Evolutionary conservation across 805 yeast genomes (phyloP).

Genomic region (Pichia heedii): DNA sequence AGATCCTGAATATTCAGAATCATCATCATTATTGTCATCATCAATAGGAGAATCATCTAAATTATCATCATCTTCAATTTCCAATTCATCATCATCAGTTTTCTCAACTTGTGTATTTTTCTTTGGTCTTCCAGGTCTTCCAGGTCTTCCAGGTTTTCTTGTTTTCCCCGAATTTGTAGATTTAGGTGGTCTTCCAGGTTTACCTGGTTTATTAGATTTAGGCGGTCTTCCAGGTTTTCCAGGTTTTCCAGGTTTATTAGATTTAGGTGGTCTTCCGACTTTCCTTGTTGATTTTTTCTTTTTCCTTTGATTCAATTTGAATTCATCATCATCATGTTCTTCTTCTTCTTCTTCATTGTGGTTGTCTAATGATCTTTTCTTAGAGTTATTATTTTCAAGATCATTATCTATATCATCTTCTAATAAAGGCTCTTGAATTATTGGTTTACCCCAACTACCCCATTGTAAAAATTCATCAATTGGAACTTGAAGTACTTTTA

Average conservation of each 20-base stretch:
- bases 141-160: conserved; percentile 3
- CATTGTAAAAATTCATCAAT: conserved; percentile 36
- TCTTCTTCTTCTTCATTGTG: conserved; percentile 2
- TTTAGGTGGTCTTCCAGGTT: conserved; percentile 5
- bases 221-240: conserved; percentile 4
- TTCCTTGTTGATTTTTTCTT: conserved; percentile 4
- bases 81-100: conserved; percentile 8
- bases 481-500: conserved; percentile 34
- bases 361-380: not conserved
- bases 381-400: not conserved
- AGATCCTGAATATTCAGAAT: conserved; percentile 7
- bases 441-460: conserved; percentile 35
- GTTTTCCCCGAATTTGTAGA: conserved; percentile 7
- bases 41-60: conserved; percentile 1
- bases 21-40: conserved; percentile 7
- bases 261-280: too few species aligned
- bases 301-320: conserved; percentile 18
- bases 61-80: conserved; percentile 4
- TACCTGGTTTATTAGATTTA: conserved; percentile 3
- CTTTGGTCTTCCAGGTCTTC: conserved; percentile 3
- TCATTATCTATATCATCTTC: conserved; percentile 8
- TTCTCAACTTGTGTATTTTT: conserved; percentile 2
- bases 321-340: not conserved
- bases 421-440: conserved; percentile 6
- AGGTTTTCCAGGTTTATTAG: too few species aligned